phyloP scores from a whole-genome alignment of 2,329 filamentous ascomycete genomes.

The Aspergillus calidoustus region DNA sequence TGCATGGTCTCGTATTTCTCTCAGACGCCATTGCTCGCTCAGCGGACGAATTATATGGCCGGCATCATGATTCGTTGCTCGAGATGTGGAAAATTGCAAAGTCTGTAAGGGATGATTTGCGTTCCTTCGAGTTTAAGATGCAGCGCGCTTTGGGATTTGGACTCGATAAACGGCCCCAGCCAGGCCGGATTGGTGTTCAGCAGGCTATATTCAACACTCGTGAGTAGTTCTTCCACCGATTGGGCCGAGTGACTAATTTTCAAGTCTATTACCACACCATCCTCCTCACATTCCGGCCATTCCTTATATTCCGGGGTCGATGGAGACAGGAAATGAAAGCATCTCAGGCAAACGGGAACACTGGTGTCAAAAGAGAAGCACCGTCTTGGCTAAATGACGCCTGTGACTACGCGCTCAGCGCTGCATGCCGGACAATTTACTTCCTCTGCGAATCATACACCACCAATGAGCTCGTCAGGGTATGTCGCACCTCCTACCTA shows the following conservation, averaged over 20 bases:
- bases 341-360: conserved; percentile 12
- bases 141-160: conserved; percentile 37
- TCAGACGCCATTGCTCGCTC: conserved; percentile 49
- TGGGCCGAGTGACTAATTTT: neutral
- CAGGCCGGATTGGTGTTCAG: conserved; percentile 45
- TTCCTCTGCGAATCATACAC: conserved; percentile 47
- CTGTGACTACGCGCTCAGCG: conserved; percentile 48
- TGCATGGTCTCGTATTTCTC: conserved; percentile 42
- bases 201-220: conserved; percentile 48
- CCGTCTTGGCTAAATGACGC: conserved; percentile 51
- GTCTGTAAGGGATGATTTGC: conserved; percentile 39
- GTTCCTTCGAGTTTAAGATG: conserved; percentile 32
- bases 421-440: conserved; percentile 48
- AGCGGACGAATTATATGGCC: conserved; percentile 47
- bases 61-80: conserved; percentile 45
- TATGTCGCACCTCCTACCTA: conserved; percentile 25
- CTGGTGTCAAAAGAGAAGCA: conserved; percentile 27
- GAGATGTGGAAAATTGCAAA: conserved; percentile 43
- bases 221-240: conserved; percentile 28
- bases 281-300: conserved; percentile 50
- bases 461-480: conserved; percentile 47
- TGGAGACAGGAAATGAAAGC: conserved; percentile 40
- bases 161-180: conserved; percentile 42
- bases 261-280: conserved; percentile 52
- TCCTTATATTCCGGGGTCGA: conserved; percentile 51